Percentiles rank a stretch among this genome's conserved stretches.
Conservation (phyloP, 768 basidiomycete genomes). For the Brasilioporus rufonigricans region DNA sequence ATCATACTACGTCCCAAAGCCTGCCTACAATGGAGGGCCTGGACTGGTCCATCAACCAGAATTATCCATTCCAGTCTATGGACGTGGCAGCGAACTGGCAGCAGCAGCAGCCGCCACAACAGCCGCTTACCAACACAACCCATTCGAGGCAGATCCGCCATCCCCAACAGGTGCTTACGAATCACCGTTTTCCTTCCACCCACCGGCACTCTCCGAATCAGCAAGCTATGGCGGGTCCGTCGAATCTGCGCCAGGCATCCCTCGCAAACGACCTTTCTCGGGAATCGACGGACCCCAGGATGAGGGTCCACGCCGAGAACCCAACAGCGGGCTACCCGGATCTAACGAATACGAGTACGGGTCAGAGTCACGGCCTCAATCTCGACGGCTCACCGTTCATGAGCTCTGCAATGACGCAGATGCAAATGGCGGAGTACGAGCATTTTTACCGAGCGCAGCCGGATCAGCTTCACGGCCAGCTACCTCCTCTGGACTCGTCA, state of each 20-base stretch:
- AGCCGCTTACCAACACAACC: conserved; percentile 28
- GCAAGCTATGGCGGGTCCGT: conserved; percentile 30
- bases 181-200: conserved; percentile 79
- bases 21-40: conserved; percentile 48
- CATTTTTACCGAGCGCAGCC: conserved; percentile 42
- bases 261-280: conserved; percentile 62
- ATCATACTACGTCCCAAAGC: conserved; percentile 51
- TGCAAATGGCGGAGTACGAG: conserved; percentile 43
- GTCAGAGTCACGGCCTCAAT: conserved; percentile 72
- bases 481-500: conserved; percentile 46
- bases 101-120: conserved; percentile 28
- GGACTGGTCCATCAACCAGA: conserved; percentile 52
- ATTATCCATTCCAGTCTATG: conserved; percentile 39
- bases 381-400: conserved; percentile 80
- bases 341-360: conserved; percentile 61
- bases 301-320: conserved; percentile 42
- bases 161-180: conserved; percentile 41
- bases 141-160: conserved; percentile 33
- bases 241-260: conserved; percentile 40
- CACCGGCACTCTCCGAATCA: conserved; percentile 49
- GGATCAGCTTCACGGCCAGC: conserved; percentile 40
- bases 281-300: conserved; percentile 50
- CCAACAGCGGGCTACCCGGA: conserved; percentile 27
- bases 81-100: conserved; percentile 40
- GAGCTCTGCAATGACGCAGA: conserved; percentile 81